These are phyloP conservation scores for Chrysoporthe cubensis DNA, from an alignment of 2,329 filamentous ascomycete genomes.

Conservation along the genomic window DNA sequence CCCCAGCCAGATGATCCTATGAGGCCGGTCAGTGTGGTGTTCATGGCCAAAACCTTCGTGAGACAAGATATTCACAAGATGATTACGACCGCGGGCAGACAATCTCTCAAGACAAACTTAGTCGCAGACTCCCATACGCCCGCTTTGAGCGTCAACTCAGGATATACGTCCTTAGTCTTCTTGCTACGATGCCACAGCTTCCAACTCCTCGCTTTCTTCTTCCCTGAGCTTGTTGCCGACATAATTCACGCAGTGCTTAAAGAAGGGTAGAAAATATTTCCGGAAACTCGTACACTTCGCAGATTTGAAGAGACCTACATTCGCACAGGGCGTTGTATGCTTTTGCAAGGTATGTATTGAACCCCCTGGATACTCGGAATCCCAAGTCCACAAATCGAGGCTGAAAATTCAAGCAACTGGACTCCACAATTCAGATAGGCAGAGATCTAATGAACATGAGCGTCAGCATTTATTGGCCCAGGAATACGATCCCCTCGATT, in stretches of 20 bases:
- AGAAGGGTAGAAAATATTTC: neutral
- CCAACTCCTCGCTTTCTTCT: neutral
- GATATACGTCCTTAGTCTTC: neutral
- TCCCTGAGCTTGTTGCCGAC: neutral
- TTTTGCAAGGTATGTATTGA: neutral
- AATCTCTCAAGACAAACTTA: neutral
- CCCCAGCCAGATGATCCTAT: neutral
- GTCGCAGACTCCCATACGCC: neutral
- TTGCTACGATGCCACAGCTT: neutral
- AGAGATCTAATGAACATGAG: neutral
- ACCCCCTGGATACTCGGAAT: neutral
- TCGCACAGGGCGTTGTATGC: neutral
- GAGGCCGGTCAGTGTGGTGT: neutral
- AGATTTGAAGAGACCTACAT: neutral
- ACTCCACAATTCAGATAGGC: neutral
- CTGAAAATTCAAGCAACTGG: neutral
- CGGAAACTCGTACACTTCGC: neutral
- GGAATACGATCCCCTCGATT: neutral
- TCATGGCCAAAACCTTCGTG: neutral
- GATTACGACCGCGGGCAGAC: neutral
- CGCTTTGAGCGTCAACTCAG: neutral
- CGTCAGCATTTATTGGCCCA: neutral
- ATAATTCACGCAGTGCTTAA: neutral
- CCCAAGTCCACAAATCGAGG: neutral
- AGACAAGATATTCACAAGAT: neutral